These are phyloP conservation scores for Backusella morwellensis DNA, from an alignment of 192 early-diverging fungal species.

Conservation along the genomic window DNA sequence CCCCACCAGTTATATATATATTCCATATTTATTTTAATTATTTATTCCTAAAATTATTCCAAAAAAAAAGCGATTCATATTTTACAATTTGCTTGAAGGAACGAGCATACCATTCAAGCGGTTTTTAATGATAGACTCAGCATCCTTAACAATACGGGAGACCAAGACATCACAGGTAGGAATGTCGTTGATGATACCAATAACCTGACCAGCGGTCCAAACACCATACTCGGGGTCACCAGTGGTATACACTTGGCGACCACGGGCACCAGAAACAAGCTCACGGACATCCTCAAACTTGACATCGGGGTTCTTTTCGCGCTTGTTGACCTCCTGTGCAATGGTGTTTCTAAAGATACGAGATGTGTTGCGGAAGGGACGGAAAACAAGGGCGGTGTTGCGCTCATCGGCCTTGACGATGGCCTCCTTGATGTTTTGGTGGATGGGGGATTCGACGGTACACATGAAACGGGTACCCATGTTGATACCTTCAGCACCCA, in stretches of 20 bases:
- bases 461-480: conserved; percentile 90
- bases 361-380: conserved; percentile 75
- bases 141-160: conserved; percentile 53
- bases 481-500: conserved; percentile 65
- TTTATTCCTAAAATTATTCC: background rate
- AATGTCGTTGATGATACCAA: conserved; percentile 76
- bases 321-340: conserved; percentile 63
- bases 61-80: background rate
- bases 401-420: conserved; percentile 70
- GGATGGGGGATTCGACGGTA: conserved; percentile 70
- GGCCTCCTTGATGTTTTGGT: conserved; percentile 70
- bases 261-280: conserved; percentile 63
- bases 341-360: conserved; percentile 74
- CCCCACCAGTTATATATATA: background rate
- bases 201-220: conserved; percentile 68
- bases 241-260: conserved; percentile 54
- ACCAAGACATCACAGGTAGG: conserved; percentile 69
- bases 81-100: conserved; percentile 27
- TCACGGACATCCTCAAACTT: conserved; percentile 68
- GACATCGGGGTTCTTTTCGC: conserved; percentile 64
- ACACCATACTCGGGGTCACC: conserved; percentile 57
- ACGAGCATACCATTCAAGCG: conserved; percentile 10
- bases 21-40: conserved; percentile 1
- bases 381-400: conserved; percentile 68
- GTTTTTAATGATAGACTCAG: conserved; percentile 42